Percentiles rank a stretch among this genome's conserved stretches.
Evolutionary conservation across 805 yeast species (phyloP).

Genomic region (Candida taoyuanica): DNA sequence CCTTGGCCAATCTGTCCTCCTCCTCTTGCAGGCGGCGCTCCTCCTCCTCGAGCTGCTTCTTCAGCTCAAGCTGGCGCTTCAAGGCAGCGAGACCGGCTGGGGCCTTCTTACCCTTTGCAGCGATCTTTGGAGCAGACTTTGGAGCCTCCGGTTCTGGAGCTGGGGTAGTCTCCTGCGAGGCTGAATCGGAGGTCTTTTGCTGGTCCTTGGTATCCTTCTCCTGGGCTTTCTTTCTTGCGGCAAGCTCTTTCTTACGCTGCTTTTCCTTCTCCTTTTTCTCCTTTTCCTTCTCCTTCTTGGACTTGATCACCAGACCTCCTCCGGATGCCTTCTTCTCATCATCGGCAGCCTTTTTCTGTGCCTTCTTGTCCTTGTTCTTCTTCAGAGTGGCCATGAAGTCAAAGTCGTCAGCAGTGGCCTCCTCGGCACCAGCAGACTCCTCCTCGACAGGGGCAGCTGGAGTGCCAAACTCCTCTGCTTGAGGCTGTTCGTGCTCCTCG

Average conservation of each 20-base stretch:
- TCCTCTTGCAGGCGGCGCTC: constrained; percentile 69
- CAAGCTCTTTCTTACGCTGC: constrained; percentile 84
- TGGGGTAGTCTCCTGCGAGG: constrained; percentile 27
- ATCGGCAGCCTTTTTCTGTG: constrained; percentile 58
- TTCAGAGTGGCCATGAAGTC: constrained; percentile 84
- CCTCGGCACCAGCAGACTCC: constrained; percentile 29
- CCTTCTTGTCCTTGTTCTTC: constrained; percentile 71
- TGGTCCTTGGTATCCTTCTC: constrained; percentile 21
- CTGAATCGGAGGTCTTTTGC: constrained; percentile 1
- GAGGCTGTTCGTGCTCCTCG: constrained; percentile 45
- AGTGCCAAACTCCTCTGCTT: constrained; percentile 50
- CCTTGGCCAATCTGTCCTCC: constrained; percentile 48
- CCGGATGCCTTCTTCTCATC: constrained; percentile 38
- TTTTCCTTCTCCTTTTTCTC: constrained; percentile 93
- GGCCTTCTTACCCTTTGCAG: constrained; percentile 61
- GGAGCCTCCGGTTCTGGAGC: constrained; percentile 28
- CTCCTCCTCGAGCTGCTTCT: constrained; percentile 85
- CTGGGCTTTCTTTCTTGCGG: constrained; percentile 72
- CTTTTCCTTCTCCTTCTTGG: constrained; percentile 91
- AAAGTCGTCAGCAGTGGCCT: constrained; percentile 37
- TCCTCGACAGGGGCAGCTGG: constrained; percentile 29
- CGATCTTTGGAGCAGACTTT: constrained; percentile 34
- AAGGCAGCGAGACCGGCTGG: constrained; percentile 92
- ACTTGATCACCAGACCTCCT: constrained; percentile 67
- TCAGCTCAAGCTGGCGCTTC: constrained; percentile 81